These are phyloP conservation scores for Boechera stricta DNA, from an alignment of 345 rosid genomes.

Conservation along the genomic window DNA sequence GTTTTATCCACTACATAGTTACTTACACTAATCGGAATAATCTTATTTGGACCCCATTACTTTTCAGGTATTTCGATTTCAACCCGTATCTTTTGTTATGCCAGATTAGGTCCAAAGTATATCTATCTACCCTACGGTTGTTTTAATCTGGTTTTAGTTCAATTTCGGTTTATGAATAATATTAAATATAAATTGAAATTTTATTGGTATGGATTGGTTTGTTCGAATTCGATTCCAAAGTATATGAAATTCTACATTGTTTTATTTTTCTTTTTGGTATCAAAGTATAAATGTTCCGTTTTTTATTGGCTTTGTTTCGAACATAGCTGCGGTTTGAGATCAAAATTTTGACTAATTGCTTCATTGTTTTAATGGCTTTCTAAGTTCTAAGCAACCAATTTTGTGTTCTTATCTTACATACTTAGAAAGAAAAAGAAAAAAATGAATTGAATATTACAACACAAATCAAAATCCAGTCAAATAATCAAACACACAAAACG, in stretches of 20 bases:
- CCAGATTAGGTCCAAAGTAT: fast-evolving
- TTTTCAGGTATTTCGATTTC: neutral
- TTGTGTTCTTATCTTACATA: constrained; percentile 2
- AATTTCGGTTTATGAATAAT: neutral
- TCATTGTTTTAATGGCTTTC: neutral
- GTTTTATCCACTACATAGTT: constrained; percentile 27
- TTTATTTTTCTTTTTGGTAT: too few relatives aligned
- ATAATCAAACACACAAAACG: constrained; percentile 22
- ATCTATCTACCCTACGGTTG: neutral
- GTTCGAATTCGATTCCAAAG: too few relatives aligned
- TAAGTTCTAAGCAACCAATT: constrained; percentile 1
- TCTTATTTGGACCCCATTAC: constrained; percentile 12
- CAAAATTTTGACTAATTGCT: neutral
- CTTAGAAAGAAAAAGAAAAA: neutral
- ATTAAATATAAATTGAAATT: too few relatives aligned
- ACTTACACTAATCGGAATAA: constrained; percentile 5
- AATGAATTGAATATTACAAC: constrained; percentile 38
- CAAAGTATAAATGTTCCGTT: too few relatives aligned
- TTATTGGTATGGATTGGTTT: too few relatives aligned
- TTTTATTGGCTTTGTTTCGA: too few relatives aligned
- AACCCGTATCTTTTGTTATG: neutral
- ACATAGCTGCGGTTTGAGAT: neutral
- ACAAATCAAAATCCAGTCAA: constrained; percentile 24
- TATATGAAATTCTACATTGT: too few relatives aligned
- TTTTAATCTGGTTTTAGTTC: neutral